Evolutionary conservation across 305 asterid genomes (phyloP).

Genomic region (Withania somnifera): DNA sequence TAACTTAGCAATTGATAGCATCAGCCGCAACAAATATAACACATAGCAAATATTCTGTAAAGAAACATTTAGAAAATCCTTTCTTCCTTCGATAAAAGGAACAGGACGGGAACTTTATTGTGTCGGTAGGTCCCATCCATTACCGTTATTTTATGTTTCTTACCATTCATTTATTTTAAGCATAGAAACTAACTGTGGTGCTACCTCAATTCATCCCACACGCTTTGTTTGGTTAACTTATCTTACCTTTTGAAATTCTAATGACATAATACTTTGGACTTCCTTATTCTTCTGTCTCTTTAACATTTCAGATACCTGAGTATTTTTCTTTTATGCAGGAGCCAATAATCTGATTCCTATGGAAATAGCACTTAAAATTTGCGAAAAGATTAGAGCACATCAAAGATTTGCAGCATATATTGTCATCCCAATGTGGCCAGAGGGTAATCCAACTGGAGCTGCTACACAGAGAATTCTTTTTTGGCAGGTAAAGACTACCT

Average conservation of each 20-base stretch:
- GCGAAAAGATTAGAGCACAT: constrained; percentile 41
- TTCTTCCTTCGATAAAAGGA: background rate
- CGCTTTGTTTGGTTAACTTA: background rate
- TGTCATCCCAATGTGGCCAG: constrained; percentile 71
- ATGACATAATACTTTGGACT: background rate
- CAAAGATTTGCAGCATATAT: constrained; percentile 60
- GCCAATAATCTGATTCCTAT: constrained; percentile 65
- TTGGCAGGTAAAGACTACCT: constrained; percentile 44
- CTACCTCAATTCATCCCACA: background rate
- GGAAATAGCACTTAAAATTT: constrained; percentile 65
- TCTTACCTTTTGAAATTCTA: background rate
- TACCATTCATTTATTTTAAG: background rate
- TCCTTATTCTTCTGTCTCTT: background rate
- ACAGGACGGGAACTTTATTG: too few species aligned
- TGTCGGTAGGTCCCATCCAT: too few species aligned
- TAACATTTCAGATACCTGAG: background rate
- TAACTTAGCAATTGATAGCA: background rate
- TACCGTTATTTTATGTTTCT: background rate
- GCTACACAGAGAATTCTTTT: constrained; percentile 59
- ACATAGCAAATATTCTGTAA: background rate
- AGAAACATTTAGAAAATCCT: background rate
- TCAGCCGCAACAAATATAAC: background rate
- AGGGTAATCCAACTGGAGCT: constrained; percentile 54
- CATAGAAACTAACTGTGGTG: background rate
- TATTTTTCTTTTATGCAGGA: constrained; percentile 19